Percentiles rank a stretch among this genome's conserved stretches.
Conservation (phyloP, 768 basidiomycete genomes). For the Coprinopsis strossmayeri region DNA sequence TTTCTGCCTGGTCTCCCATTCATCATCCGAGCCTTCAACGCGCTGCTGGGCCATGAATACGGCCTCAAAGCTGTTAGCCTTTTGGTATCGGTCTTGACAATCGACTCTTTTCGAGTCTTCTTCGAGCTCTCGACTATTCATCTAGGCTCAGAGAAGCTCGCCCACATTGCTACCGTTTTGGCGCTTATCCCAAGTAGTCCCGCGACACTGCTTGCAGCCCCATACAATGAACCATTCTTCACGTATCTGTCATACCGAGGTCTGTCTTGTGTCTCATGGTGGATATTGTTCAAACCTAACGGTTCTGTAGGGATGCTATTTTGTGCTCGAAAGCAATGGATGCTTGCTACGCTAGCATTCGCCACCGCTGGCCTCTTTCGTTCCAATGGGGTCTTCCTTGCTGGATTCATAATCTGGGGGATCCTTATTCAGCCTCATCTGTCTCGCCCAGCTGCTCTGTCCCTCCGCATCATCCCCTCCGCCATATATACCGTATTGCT, state of each 20-base stretch:
- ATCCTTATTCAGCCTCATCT: constrained; percentile 30
- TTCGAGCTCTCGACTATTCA: constrained; percentile 56
- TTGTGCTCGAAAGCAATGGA: constrained; percentile 44
- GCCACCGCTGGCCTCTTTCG: constrained; percentile 59
- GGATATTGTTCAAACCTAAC: not conserved
- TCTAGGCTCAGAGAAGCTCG: constrained; percentile 48
- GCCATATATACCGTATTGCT: constrained; percentile 24
- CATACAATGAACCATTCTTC: constrained; percentile 85
- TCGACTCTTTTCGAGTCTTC: constrained; percentile 38
- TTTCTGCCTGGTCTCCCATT: constrained; percentile 70
- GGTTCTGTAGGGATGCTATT: constrained; percentile 48
- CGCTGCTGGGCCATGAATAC: constrained; percentile 10
- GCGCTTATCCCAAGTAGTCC: constrained; percentile 83
- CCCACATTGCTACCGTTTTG: constrained; percentile 55
- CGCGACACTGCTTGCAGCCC: constrained; percentile 57
- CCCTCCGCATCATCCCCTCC: constrained; percentile 20
- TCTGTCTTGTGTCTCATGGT: constrained; percentile 13
- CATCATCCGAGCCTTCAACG: constrained; percentile 18
- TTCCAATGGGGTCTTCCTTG: constrained; percentile 71
- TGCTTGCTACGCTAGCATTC: constrained; percentile 54
- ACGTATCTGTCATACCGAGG: constrained; percentile 76
- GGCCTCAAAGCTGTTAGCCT: constrained; percentile 11
- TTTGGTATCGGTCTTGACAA: constrained; percentile 32
- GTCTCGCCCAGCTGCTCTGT: constrained; percentile 2
- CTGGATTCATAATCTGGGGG: constrained; percentile 78